Base-by-base conservation (phyloP, 1,284 basidiomycete species). In the Cutaneotrichosporon mucoides region DNA sequence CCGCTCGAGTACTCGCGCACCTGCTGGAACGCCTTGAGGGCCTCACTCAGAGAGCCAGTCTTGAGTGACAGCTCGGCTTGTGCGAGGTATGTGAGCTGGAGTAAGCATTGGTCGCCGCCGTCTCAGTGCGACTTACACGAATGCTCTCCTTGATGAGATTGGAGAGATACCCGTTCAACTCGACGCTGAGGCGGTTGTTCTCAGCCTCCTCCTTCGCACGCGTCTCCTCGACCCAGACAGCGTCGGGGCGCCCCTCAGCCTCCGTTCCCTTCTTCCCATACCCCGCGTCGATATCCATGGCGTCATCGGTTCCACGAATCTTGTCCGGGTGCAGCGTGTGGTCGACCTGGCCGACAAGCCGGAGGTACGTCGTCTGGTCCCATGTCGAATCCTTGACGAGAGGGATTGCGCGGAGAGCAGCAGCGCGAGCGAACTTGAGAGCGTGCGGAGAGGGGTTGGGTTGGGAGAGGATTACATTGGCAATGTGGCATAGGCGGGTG, bases 141-240 rank as follows among this genome's bases (percentile, higher is more conserved):
- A 76, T 76, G 58, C 68, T 71, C 65, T 76, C 75, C 53, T 73
- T 75, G 68, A 76, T 76, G 34, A 76, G 64, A 57, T 75, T 76
- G 57, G 69, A 71, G 63, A 73, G 66, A 62, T 76, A 76, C 8
- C 73, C 73, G 50, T 66, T 69, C 34, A 76, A 63, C 61, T 76
- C 75, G 9, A 76, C 70, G 35, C 62, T 65, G 55, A 75, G 62
- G 45, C 64, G 66, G n/a, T 59, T 55, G 13, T 40, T 50, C 49
- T 76, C 72, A 40, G 66, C 70, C 64, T 65, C 63, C 35, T 65
- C 68, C 9, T 59, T 44, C 37, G 66, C 63, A 24, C 45, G 52
- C 6, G 59, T 62, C 45, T 59, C 45, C 43, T 68, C 65, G 8
- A 73, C 53, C 75, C 75, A 76, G 0, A 60, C 61, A n/a, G 45